Base-by-base conservation (phyloP, 352 stramenopile species). In the Pythium scleroteichum region DNA sequence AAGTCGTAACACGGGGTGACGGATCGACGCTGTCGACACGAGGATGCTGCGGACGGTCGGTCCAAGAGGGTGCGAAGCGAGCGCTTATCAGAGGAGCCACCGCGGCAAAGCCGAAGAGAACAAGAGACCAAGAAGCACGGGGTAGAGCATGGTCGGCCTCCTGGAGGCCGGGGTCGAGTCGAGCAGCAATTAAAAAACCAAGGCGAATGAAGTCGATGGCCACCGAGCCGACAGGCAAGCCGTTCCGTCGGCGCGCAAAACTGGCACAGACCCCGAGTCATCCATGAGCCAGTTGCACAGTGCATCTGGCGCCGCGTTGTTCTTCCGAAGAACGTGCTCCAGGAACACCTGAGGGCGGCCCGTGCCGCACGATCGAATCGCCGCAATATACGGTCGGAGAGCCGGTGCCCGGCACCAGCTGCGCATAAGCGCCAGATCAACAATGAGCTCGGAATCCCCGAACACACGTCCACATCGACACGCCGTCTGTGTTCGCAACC, bases 211-310 rank as follows among this genome's bases (percentile, higher is more conserved):
- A 35, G 29, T 35, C 29, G 5, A 35, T 10, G 10, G 5, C 29
- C 5, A 10, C 29, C 29, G 10, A 10, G 29, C 29, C 29, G 29
- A 35, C 10, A 5, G 29, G 29, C 29, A 35, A 10, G 29, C 10
- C 5, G 29, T 10, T 22, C 20, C 44, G 2, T 32, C 7, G 19
- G 1, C 20, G 22, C 20, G 9, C 6, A 16, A 6, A 1, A n/a
- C 29, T 19, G 9, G 44, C 2, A n/a, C 20, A 33, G 19, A n/a
- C 4, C 5, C 29, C 29, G 29, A 10, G 45, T 72, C n/a, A n/a
- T n/a, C 59, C 59, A 66, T 66, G 23, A 53, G 33, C 54, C 59
- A 72, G 41, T 72, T 72, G 24, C 51, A 59, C 13, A 59, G 23
- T 2, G 40, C 53, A 27, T 51, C 53, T 4, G 51, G 13, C 10